Conservation (phyloP, 2,329 filamentous ascomycete genomes). For the Fusarium phyllophilum region DNA sequence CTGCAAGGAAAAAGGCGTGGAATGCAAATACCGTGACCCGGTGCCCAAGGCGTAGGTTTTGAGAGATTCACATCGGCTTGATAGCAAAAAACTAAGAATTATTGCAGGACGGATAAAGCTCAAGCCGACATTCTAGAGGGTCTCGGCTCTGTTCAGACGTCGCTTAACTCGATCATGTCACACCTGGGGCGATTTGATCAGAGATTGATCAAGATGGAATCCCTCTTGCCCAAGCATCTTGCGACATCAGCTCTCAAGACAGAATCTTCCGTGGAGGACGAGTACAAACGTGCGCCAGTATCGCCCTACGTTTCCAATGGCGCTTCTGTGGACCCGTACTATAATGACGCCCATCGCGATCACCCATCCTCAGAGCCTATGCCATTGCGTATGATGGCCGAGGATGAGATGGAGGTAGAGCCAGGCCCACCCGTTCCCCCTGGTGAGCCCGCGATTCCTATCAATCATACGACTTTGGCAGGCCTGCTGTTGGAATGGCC, state of each 20-base stretch:
- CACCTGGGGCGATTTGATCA: constrained; percentile 54
- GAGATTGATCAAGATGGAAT: constrained; percentile 50
- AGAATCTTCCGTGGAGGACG: constrained; percentile 47
- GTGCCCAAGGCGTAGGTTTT: constrained; percentile 84
- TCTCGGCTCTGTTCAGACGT: constrained; percentile 55
- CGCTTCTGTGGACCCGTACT: constrained; percentile 35
- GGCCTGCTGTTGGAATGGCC: constrained; percentile 81
- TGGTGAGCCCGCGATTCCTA: constrained; percentile 77
- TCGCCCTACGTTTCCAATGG: constrained; percentile 40
- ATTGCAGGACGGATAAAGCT: constrained; percentile 66
- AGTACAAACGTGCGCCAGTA: constrained; percentile 39
- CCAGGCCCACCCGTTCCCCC: constrained; percentile 63
- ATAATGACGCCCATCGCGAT: constrained; percentile 41
- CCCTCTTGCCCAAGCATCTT: constrained; percentile 36
- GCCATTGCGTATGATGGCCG: constrained; percentile 48
- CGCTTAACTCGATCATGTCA: constrained; percentile 50
- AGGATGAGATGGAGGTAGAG: constrained; percentile 62
- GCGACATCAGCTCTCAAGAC: constrained; percentile 37
- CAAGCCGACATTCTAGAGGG: constrained; percentile 69
- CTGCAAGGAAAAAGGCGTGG: constrained; percentile 85
- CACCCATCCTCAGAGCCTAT: constrained; percentile 43
- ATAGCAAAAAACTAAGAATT: constrained; percentile 19
- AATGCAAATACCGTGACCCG: constrained; percentile 90
- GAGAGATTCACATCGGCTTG: not conserved
- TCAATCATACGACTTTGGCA: constrained; percentile 90